Base-by-base conservation (phyloP, 306 rosid species). In the Pterocarpus macrocarpus region DNA sequence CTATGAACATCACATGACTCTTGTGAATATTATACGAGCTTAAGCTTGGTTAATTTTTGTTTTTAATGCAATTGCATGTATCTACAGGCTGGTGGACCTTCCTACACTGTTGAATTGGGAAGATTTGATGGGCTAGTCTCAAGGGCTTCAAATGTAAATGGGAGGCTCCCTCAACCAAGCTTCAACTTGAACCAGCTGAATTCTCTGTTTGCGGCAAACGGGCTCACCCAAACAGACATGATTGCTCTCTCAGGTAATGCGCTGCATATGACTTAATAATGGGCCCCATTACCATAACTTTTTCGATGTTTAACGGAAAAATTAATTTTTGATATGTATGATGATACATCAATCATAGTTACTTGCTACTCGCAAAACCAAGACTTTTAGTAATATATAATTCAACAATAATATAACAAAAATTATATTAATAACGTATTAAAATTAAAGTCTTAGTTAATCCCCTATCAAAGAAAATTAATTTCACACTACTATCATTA, bases 231-330 rank as follows among this genome's bases (percentile, higher is more conserved):
- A 73, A 61, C 85, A 1, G 96, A 93, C 64, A 91, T 93, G 97
- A 81, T 93, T 81, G 96, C 97, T 39, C 97, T 93, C 80, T 93
- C 97, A 73, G 97, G 97, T 93, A 82, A 17, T 1, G 17, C 12
- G 4, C 8, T 22, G 5, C 11, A 57, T 15, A 35, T 64, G 10
- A 30, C 5, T 41, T 33, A 75, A 44, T 5, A 15, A 45, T 47
- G 61, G 61, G 28, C 10, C 52, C 34, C 16, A 7, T 43, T 56
- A 44, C 38, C 7, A 22, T 1, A 14, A 38, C 28, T 53, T 38
- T 5, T 50, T 36, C 1, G 2, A 9, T 11, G 44, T 30, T 3
- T 59, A 44, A 4, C 2, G 8, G 34, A 15, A n/a, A 45, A 43
- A 33, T 75, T 30, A 32, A 14, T 11, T 56, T 10, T 15, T 50